Evolutionary conservation across 305 asterid genomes (phyloP).

Genomic region (Solanum hybrid): DNA sequence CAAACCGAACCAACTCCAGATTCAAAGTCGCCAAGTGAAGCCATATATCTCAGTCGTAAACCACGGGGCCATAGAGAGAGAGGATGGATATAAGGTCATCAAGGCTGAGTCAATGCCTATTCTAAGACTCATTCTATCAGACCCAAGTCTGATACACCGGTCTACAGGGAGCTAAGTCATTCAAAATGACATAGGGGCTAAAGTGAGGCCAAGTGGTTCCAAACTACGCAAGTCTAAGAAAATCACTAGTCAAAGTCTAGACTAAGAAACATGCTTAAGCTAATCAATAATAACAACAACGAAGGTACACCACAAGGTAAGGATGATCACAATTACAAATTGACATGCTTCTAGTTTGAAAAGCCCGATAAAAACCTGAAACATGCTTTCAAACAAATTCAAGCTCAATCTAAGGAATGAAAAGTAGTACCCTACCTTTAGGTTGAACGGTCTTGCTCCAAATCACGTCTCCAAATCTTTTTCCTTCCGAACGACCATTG

Average conservation of each 20-base stretch:
- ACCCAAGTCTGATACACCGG: background rate
- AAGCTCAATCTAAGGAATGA: background rate
- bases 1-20: background rate
- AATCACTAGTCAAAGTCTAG: background rate
- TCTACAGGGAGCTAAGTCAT: background rate
- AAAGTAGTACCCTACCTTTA: background rate
- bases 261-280: background rate
- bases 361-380: background rate
- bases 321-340: background rate
- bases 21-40: background rate
- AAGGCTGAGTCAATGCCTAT: background rate
- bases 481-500: background rate
- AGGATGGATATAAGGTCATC: background rate
- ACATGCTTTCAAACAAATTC: background rate
- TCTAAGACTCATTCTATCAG: background rate
- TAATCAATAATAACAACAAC: background rate
- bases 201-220: background rate
- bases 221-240: background rate
- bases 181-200: too few relatives aligned
- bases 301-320: background rate
- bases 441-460: background rate
- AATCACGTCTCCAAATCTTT: background rate
- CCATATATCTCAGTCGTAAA: background rate
- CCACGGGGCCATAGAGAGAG: background rate
- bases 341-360: background rate